Percentiles rank a stretch among this genome's conserved stretches.
These are phyloP conservation scores for Helicostylum pulchrum DNA, from an alignment of 192 early-diverging fungal genomes.

Conservation along the genomic window DNA sequence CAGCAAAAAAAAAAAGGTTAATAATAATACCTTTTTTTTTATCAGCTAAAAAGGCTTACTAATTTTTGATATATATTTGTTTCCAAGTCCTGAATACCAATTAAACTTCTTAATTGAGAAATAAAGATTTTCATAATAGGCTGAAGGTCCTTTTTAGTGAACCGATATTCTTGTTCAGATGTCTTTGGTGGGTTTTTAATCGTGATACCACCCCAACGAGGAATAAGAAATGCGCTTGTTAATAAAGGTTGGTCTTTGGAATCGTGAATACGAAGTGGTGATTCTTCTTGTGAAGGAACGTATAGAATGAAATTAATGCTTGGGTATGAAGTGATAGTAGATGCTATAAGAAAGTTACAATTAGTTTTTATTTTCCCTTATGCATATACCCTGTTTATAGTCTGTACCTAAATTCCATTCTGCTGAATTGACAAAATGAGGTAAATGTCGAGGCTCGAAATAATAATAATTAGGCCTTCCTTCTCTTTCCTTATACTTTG, in stretches of 20 bases:
- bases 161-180: conserved; percentile 21
- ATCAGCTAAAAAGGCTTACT: neutral
- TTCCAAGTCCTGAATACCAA: conserved; percentile 69
- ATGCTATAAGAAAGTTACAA: conserved; percentile 51
- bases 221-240: conserved; percentile 86
- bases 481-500: conserved; percentile 48
- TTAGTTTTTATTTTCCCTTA: neutral
- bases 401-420: conserved; percentile 88
- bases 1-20: neutral
- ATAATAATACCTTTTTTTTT: neutral
- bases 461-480: conserved; percentile 41
- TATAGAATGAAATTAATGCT: conserved; percentile 91
- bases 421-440: conserved; percentile 92
- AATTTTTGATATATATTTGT: neutral
- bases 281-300: conserved; percentile 64
- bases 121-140: conserved; percentile 78
- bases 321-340: conserved; percentile 74
- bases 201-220: conserved; percentile 92
- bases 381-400: neutral
- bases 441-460: conserved; percentile 68
- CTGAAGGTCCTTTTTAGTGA: conserved; percentile 56
- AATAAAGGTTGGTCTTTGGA: conserved; percentile 46
- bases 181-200: conserved; percentile 61
- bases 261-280: conserved; percentile 69
- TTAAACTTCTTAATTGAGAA: conserved; percentile 74